These are phyloP conservation scores for Gossypium arboreum DNA, from an alignment of 345 rosid genomes.

Conservation along the genomic window DNA sequence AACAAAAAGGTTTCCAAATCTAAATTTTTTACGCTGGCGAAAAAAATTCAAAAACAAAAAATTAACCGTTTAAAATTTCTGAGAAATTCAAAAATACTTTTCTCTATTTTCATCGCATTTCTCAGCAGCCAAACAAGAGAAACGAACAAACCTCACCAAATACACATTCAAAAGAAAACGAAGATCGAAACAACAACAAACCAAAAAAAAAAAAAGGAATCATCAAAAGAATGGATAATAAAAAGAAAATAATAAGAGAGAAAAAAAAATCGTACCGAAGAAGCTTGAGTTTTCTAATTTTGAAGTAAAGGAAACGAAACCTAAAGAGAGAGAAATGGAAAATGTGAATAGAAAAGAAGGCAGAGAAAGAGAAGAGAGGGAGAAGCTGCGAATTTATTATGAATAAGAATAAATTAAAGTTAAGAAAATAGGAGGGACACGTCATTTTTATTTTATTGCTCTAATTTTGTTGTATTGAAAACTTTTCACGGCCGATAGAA, in stretches of 20 bases:
- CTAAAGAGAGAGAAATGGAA: slow-evolving; percentile 14
- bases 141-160: slow-evolving; percentile 16
- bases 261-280: slow-evolving; percentile 31
- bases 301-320: slow-evolving; percentile 47
- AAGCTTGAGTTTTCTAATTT: slow-evolving; percentile 30
- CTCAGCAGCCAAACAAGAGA: slow-evolving; percentile 26
- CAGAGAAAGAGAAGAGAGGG: neutral
- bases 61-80: neutral
- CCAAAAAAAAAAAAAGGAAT: neutral
- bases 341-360: neutral
- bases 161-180: slow-evolving; percentile 14
- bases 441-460: neutral
- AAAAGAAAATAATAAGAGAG: neutral
- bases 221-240: neutral
- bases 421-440: neutral
- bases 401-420: neutral
- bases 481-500: neutral
- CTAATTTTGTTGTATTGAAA: neutral
- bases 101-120: slow-evolving; percentile 23
- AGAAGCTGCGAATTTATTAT: slow-evolving; percentile 3
- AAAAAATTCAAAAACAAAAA: neutral
- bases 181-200: slow-evolving; percentile 17
- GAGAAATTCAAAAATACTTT: slow-evolving; percentile 6
- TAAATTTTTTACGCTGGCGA: slow-evolving; percentile 15
- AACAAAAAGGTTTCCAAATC: neutral